Evolutionary conservation across 2,329 filamentous ascomycete species (phyloP).

Genomic region (Alternaria ethzedia): DNA sequence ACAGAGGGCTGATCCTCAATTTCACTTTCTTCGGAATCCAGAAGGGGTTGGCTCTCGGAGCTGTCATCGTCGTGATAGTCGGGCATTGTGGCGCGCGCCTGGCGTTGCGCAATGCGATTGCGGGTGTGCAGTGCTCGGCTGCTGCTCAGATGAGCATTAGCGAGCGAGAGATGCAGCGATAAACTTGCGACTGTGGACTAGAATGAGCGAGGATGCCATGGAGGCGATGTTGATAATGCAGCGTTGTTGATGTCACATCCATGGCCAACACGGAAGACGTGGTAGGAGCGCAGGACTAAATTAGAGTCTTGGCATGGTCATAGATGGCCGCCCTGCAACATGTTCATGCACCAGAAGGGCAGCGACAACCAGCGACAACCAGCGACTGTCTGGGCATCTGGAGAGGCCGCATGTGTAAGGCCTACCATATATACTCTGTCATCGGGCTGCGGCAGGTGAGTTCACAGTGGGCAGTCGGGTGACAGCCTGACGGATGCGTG

Average conservation of each 20-base stretch:
- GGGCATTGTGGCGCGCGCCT: constrained; percentile 9
- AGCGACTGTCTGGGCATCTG: not conserved
- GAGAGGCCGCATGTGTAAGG: not conserved
- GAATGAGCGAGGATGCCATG: constrained; percentile 16
- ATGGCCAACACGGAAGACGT: not conserved
- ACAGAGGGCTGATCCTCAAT: constrained; percentile 21
- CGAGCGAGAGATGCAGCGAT: not conserved
- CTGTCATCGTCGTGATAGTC: constrained; percentile 19
- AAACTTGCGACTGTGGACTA: not conserved
- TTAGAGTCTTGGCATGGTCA: constrained; percentile 1
- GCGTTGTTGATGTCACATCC: constrained; percentile 6
- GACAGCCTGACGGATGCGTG: not conserved
- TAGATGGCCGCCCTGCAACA: not conserved
- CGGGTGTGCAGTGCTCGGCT: constrained; percentile 9
- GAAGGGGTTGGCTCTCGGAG: constrained; percentile 25
- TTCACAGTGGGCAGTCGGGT: not conserved
- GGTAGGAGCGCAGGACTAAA: not conserved
- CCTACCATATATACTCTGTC: not conserved
- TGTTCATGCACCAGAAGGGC: not conserved
- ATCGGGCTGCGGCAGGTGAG: not conserved
- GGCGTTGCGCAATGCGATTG: constrained; percentile 3
- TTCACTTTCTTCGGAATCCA: constrained; percentile 28
- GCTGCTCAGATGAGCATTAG: not conserved
- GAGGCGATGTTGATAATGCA: constrained; percentile 11
- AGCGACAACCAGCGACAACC: not conserved